A percentile compares a stretch with the other conserved stretches of the same genome.
Evolutionary conservation across 345 rosid genomes (phyloP).

Genomic region (Cardamine occulta): DNA sequence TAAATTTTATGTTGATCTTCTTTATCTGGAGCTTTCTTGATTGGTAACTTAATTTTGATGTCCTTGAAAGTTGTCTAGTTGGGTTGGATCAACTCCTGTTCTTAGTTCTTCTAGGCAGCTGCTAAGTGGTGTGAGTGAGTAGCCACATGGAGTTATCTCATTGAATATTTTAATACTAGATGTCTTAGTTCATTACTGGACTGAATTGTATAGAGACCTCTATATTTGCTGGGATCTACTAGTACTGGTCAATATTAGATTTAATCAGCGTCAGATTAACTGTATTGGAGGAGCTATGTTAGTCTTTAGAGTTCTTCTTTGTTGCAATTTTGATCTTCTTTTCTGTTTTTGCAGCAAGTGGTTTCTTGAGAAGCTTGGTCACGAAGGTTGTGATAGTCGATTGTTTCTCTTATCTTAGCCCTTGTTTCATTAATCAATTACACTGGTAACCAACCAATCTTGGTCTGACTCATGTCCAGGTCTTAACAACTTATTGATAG

Average conservation of each 20-base stretch:
- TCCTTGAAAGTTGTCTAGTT: neutral
- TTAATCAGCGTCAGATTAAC: neutral
- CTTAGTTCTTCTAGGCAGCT: neutral
- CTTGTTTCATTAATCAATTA: neutral
- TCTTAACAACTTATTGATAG: conserved; percentile 78
- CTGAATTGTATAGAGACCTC: conserved; percentile 5
- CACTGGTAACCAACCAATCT: neutral
- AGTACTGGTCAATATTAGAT: conserved; percentile 3
- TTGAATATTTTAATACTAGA: neutral
- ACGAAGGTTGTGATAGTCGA: conserved; percentile 66
- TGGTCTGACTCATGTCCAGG: conserved; percentile 49
- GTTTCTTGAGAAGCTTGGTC: conserved; percentile 91
- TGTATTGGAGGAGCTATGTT: neutral
- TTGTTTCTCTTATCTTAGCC: neutral
- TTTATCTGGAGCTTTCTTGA: too few species aligned
- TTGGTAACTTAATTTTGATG: neutral
- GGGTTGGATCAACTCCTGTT: neutral
- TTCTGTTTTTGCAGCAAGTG: conserved; percentile 71
- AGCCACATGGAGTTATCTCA: neutral
- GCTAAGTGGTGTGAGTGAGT: conserved; percentile 2
- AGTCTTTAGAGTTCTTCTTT: conserved; percentile 10
- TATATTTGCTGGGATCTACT: neutral
- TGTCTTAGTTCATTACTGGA: conserved; percentile 26
- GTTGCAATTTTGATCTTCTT: conserved; percentile 28
- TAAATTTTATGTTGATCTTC: too few species aligned